Conservation (phyloP, 2,329 filamentous ascomycete genomes). For the Epichloe aotearoae region DNA sequence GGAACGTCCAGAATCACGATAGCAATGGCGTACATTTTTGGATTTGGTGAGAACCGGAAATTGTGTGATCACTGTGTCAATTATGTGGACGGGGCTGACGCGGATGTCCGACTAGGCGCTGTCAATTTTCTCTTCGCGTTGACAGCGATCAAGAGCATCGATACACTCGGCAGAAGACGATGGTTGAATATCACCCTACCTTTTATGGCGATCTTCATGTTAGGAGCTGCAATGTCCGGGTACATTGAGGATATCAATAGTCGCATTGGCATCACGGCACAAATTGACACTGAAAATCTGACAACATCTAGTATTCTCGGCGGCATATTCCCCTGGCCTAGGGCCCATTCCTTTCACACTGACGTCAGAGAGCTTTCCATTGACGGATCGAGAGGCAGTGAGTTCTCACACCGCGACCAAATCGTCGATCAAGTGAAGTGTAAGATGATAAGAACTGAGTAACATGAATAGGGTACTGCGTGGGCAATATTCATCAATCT, state of each 20-base stretch:
- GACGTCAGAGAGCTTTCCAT: conserved; percentile 36
- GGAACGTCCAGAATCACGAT: conserved; percentile 8
- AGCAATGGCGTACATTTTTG: conserved; percentile 17
- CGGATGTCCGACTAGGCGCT: conserved; percentile 13
- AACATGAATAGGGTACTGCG: conserved; percentile 25
- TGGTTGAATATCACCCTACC: conserved; percentile 31
- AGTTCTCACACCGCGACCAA: neutral
- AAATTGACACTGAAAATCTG: no score
- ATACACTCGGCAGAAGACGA: conserved; percentile 26
- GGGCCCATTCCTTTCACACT: conserved; percentile 34
- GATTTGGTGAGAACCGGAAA: conserved; percentile 15
- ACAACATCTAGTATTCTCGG: no score
- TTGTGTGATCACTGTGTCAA: neutral
- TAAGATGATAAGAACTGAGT: neutral
- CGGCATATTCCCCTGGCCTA: no score
- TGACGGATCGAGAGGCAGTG: conserved; percentile 33
- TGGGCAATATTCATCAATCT: conserved; percentile 35
- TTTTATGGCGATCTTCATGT: conserved; percentile 29
- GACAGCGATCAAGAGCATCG: conserved; percentile 22
- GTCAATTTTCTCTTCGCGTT: conserved; percentile 30
- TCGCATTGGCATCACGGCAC: conserved; percentile 11
- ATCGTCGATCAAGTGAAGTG: neutral
- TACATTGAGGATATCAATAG: conserved; percentile 9
- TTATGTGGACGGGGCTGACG: neutral
- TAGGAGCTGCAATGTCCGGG: conserved; percentile 23